Percentiles rank a stretch among this genome's conserved stretches.
Conservation (phyloP, 208 protist species). For the Wallacemonas sp. region DNA sequence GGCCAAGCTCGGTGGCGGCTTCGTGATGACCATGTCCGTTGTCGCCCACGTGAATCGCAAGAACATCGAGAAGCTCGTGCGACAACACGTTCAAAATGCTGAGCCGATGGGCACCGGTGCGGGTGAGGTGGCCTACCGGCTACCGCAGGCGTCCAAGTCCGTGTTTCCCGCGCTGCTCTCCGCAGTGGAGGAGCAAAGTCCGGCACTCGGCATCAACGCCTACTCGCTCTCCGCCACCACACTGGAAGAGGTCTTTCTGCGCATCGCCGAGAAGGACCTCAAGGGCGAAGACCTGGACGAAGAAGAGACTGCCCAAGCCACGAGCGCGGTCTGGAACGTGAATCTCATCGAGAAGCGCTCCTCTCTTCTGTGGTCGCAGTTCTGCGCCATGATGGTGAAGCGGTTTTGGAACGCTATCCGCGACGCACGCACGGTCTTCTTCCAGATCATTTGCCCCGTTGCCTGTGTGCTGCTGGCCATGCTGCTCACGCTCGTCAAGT, state of each 20-base stretch:
- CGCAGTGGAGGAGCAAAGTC: slow-evolving; percentile 33
- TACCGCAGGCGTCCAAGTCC: slow-evolving; percentile 45
- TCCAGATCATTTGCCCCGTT: slow-evolving; percentile 68
- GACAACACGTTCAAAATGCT: slow-evolving; percentile 28
- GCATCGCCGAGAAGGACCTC: slow-evolving; percentile 36
- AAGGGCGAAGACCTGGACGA: background rate
- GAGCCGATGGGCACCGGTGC: slow-evolving; percentile 29
- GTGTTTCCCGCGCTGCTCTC: slow-evolving; percentile 46
- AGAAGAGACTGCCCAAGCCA: slow-evolving; percentile 12
- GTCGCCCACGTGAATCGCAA: slow-evolving; percentile 11
- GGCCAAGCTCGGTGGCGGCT: slow-evolving; percentile 61
- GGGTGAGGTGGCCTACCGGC: slow-evolving; percentile 48
- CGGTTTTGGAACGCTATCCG: slow-evolving; percentile 42
- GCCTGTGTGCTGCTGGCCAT: slow-evolving; percentile 55
- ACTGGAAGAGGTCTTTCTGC: slow-evolving; percentile 77
- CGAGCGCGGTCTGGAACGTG: slow-evolving; percentile 39
- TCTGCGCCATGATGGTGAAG: slow-evolving; percentile 48
- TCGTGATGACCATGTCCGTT: slow-evolving; percentile 49
- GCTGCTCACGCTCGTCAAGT: slow-evolving; percentile 46
- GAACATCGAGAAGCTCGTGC: slow-evolving; percentile 29
- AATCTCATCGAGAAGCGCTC: slow-evolving; percentile 17
- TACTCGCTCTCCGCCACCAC: slow-evolving; percentile 72
- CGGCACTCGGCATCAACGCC: slow-evolving; percentile 30
- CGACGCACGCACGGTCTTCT: slow-evolving; percentile 48
- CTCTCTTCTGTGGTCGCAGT: slow-evolving; percentile 31